These are phyloP conservation scores for Silene vulgaris DNA, from an alignment of 179 eudicot species.

Conservation along the genomic window DNA sequence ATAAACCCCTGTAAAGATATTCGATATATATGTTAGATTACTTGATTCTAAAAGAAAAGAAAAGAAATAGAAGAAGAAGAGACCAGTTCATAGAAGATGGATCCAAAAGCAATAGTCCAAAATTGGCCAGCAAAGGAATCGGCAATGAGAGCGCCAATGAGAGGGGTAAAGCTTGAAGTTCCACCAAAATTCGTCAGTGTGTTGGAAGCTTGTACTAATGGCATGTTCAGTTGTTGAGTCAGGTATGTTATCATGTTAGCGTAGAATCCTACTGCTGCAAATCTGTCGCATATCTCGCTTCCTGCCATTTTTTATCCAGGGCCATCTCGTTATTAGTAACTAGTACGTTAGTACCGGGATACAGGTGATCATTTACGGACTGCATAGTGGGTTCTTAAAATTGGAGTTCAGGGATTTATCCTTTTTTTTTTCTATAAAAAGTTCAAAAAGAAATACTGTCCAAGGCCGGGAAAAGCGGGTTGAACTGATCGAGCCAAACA, in stretches of 20 bases:
- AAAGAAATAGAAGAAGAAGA: not conserved
- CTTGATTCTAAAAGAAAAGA: not conserved
- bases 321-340: no score
- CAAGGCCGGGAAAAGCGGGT: no score
- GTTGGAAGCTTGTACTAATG: conserved; percentile 56
- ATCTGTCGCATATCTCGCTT: conserved; percentile 58
- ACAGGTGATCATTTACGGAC: no score
- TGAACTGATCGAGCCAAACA: no score
- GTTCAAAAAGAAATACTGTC: no score
- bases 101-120: conserved; percentile 55
- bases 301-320: conserved; percentile 27
- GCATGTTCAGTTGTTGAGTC: conserved; percentile 53
- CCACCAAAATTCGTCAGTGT: conserved; percentile 52
- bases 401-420: no score
- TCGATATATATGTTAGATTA: not conserved
- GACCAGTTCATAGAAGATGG: conserved; percentile 54
- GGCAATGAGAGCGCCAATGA: conserved; percentile 53
- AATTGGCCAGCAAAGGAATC: conserved; percentile 66
- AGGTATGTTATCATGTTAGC: conserved; percentile 62
- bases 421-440: no score
- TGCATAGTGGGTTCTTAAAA: no score
- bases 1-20: conserved; percentile 45
- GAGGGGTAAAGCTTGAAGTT: conserved; percentile 50
- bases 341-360: no score
- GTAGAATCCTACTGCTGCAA: conserved; percentile 47